These are phyloP conservation scores for Tetrapisispora arboricola DNA, from an alignment of 805 yeast species.

Conservation along the genomic window DNA sequence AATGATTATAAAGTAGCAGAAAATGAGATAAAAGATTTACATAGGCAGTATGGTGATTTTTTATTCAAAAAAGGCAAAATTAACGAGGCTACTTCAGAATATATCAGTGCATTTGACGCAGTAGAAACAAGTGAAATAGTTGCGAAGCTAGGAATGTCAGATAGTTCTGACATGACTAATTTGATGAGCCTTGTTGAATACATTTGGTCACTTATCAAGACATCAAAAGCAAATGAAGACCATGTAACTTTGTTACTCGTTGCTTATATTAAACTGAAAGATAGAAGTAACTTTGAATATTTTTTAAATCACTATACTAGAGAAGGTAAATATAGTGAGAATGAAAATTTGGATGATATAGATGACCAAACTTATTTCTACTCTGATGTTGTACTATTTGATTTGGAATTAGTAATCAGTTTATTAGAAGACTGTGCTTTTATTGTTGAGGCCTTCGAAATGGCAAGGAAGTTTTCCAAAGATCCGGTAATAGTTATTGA, in stretches of 20 bases:
- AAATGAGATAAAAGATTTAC: constrained; percentile 28
- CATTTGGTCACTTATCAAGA: constrained; percentile 47
- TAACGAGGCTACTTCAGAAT: constrained; percentile 65
- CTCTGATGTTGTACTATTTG: constrained; percentile 35
- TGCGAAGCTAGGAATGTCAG: constrained; percentile 64
- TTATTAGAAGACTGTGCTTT: constrained; percentile 67
- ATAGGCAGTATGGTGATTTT: constrained; percentile 59
- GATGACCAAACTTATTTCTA: constrained; percentile 31
- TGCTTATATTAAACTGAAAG: constrained; percentile 68
- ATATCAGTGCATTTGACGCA: constrained; percentile 43
- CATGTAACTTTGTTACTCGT: constrained; percentile 74
- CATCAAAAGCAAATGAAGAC: constrained; percentile 54
- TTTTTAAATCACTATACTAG: constrained; percentile 40
- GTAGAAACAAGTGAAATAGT: constrained; percentile 69
- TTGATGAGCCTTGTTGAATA: constrained; percentile 51
- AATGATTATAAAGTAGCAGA: constrained; percentile 23
- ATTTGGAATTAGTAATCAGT: constrained; percentile 55
- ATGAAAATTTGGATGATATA: constrained; percentile 25
- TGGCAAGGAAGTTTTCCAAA: constrained; percentile 56
- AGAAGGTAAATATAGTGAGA: constrained; percentile 16
- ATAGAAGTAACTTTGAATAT: constrained; percentile 42
- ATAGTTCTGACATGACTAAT: constrained; percentile 13
- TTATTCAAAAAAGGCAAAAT: constrained; percentile 56
- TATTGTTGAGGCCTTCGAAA: constrained; percentile 50
- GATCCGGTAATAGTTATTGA: constrained; percentile 70